Evolutionary conservation across 1,139 yeast species (phyloP).

Genomic region (Blastobotrys buckinghamii): DNA sequence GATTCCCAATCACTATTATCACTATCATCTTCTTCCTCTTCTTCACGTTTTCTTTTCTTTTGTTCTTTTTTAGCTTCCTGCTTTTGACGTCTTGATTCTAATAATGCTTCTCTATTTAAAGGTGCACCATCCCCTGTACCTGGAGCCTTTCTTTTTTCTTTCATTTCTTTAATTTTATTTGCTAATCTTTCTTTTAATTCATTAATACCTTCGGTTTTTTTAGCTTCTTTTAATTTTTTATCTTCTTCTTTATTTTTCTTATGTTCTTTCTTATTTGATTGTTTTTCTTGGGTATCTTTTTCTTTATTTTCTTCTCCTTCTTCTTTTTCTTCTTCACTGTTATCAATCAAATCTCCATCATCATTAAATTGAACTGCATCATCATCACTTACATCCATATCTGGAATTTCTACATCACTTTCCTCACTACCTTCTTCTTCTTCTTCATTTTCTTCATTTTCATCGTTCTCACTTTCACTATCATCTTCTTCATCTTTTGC

Average conservation of each 20-base stretch:
- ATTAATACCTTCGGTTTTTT: conserved; percentile 38
- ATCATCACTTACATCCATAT: conserved; percentile 17
- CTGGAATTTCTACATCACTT: conserved; percentile 34
- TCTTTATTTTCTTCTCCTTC: conserved; percentile 6
- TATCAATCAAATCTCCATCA: background rate
- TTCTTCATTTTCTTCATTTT: conserved; percentile 34
- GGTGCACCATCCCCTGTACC: conserved; percentile 83
- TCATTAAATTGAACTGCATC: conserved; percentile 2
- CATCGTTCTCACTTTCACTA: no score
- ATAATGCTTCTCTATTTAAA: conserved; percentile 43
- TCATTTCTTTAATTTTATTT: conserved; percentile 59
- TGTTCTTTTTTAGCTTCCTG: conserved; percentile 42
- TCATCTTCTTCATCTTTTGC: conserved; percentile 26
- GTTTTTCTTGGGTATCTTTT: background rate
- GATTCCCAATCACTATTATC: conserved; percentile 12
- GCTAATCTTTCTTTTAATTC: conserved; percentile 69
- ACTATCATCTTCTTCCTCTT: conserved; percentile 19
- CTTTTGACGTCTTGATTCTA: conserved; percentile 34
- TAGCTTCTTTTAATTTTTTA: conserved; percentile 5
- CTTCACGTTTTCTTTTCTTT: conserved; percentile 32
- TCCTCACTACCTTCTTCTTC: conserved; percentile 15
- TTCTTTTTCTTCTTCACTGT: background rate
- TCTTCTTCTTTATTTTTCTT: conserved; percentile 10
- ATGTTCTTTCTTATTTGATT: conserved; percentile 2
- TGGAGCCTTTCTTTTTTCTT: conserved; percentile 85